phyloP scores from a whole-genome alignment of 2,329 filamentous ascomycete species.

The Sporothrix brunneoviolacea region DNA sequence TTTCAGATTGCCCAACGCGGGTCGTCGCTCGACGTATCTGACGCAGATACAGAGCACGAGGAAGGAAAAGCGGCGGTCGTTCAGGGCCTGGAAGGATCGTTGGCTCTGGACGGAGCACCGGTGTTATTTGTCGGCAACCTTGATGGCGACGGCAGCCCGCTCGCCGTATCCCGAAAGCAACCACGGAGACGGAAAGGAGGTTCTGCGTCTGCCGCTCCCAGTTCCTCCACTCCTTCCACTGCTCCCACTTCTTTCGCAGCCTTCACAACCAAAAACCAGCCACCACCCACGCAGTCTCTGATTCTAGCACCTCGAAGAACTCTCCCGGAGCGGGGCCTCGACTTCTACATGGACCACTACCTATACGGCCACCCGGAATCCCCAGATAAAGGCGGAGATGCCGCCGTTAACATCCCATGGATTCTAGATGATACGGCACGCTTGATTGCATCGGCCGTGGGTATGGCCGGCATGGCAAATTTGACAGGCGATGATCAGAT shows the following conservation, averaged over 20 bases:
- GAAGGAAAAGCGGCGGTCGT: too few relatives aligned
- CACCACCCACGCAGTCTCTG: slow-evolving; percentile 17
- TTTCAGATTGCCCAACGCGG: too few relatives aligned
- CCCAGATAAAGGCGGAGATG: slow-evolving; percentile 32
- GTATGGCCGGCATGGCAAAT: slow-evolving; percentile 52
- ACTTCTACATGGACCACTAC: slow-evolving; percentile 47
- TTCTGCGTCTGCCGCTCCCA: background rate
- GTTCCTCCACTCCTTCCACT: background rate
- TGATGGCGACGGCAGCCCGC: background rate
- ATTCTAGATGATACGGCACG: slow-evolving; percentile 34
- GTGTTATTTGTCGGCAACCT: background rate
- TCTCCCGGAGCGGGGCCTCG: slow-evolving; percentile 40
- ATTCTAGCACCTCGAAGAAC: slow-evolving; percentile 34
- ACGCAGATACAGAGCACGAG: too few relatives aligned
- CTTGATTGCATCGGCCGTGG: slow-evolving; percentile 50
- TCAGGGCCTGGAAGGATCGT: background rate
- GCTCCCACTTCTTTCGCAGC: background rate
- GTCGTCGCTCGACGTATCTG: too few relatives aligned
- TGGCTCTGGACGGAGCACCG: background rate
- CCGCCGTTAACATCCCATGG: slow-evolving; percentile 27
- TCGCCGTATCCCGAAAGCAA: background rate
- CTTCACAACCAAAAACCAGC: background rate
- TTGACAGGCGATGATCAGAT: slow-evolving; percentile 40
- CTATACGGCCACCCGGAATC: slow-evolving; percentile 46
- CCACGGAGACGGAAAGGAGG: background rate